These are phyloP conservation scores for Acacia pycnantha DNA, from an alignment of 331 rosid genomes.

Conservation along the genomic window DNA sequence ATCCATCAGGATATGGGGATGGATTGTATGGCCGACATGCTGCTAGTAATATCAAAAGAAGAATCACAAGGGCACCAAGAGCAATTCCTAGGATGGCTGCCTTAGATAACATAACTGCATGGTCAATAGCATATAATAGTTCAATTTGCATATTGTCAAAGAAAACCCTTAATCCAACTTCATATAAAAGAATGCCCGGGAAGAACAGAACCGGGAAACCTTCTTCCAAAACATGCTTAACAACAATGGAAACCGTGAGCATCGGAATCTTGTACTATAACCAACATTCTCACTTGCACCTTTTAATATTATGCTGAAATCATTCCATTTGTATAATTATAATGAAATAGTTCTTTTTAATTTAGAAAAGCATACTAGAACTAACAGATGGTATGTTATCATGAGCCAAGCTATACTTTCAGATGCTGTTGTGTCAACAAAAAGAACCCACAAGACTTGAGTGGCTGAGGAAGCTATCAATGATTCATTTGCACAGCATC, in stretches of 20 bases:
- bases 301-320: neutral
- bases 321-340: neutral
- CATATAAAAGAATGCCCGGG: neutral
- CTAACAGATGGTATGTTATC: neutral
- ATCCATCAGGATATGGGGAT: constrained; percentile 69
- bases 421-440: neutral
- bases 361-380: neutral
- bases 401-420: neutral
- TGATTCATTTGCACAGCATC: neutral
- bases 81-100: constrained; percentile 94
- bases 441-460: neutral
- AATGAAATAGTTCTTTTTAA: neutral
- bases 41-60: constrained; percentile 85
- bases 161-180: neutral
- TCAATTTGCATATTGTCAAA: neutral
- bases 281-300: neutral
- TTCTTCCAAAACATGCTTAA: neutral
- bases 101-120: constrained; percentile 79
- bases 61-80: constrained; percentile 89
- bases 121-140: constrained; percentile 15
- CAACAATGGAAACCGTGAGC: neutral
- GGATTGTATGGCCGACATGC: constrained; percentile 83
- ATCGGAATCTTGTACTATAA: neutral
- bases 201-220: neutral
- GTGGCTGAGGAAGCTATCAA: neutral